These are phyloP conservation scores for Plasmodium gaboni DNA, from an alignment of 169 alveolate genomes.

Conservation along the genomic window DNA sequence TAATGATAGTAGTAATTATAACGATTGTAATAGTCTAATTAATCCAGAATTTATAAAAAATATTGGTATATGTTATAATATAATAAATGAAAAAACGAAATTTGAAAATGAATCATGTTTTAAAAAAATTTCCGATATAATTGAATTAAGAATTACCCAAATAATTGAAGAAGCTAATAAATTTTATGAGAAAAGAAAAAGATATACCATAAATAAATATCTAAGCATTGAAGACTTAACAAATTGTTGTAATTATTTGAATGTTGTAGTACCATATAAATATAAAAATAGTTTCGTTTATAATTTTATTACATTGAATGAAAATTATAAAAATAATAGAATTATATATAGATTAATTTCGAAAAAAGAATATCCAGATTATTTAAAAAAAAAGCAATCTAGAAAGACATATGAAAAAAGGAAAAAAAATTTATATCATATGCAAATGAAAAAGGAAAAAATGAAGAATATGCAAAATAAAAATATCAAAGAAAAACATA, in stretches of 20 bases:
- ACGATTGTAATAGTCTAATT: constrained; percentile 13
- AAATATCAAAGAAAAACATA: no score
- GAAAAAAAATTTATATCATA: background rate
- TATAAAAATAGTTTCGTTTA: constrained; percentile 19
- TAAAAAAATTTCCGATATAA: constrained; percentile 33
- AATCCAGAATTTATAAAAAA: constrained; percentile 51
- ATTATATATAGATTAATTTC: constrained; percentile 20
- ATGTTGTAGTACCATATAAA: constrained; percentile 47
- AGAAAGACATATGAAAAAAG: background rate
- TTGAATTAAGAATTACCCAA: constrained; percentile 57
- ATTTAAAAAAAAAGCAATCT: constrained; percentile 12
- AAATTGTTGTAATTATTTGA: constrained; percentile 54
- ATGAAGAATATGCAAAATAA: no score
- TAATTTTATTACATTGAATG: constrained; percentile 14
- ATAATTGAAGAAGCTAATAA: constrained; percentile 73
- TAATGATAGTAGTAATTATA: background rate
- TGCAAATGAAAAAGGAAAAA: constrained; percentile 5
- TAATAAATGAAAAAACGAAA: constrained; percentile 19
- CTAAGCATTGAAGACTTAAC: constrained; percentile 49
- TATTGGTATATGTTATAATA: constrained; percentile 47
- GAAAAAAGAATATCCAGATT: constrained; percentile 23
- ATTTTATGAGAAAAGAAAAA: constrained; percentile 68
- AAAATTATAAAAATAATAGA: constrained; percentile 26
- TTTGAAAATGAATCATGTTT: constrained; percentile 67
- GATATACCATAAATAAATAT: constrained; percentile 28